Conservation (phyloP, 73 alveolate genomes). For the Paramecium caudatum region DNA sequence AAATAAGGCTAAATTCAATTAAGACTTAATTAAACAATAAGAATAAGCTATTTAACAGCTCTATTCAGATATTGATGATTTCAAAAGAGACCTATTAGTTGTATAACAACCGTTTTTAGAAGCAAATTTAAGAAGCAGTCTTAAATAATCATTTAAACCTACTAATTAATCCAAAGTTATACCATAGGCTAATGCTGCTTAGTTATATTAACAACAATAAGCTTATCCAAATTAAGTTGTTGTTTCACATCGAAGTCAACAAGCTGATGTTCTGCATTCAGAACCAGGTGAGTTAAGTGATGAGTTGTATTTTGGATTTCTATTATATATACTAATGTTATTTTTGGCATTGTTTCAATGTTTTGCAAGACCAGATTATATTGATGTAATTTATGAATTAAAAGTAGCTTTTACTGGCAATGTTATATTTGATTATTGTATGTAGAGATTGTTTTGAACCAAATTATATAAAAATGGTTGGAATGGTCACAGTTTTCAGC, state of each 20-base stretch:
- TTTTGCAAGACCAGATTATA: constrained; percentile 68
- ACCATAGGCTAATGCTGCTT: background rate
- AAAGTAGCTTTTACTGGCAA: constrained; percentile 24
- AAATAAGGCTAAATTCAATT: background rate
- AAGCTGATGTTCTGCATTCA: too few species aligned
- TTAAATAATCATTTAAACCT: constrained; percentile 12
- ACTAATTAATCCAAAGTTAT: background rate
- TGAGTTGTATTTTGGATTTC: constrained; percentile 55
- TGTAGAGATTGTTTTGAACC: constrained; percentile 43
- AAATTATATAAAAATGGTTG: constrained; percentile 1
- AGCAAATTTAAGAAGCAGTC: background rate
- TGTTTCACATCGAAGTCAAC: background rate
- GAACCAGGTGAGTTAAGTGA: constrained; percentile 19
- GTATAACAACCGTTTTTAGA: constrained; percentile 49
- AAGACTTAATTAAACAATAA: background rate
- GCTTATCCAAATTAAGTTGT: background rate
- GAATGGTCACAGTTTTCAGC: background rate
- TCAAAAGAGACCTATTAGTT: constrained; percentile 32
- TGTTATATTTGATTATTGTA: background rate
- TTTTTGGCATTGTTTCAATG: constrained; percentile 16
- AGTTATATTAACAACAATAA: constrained; percentile 1
- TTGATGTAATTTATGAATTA: constrained; percentile 11
- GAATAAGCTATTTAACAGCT: background rate
- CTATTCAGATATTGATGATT: constrained; percentile 20
- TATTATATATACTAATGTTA: background rate